A percentile compares a stretch with the other conserved stretches of the same genome.
Evolutionary conservation across 2,329 filamentous ascomycete species (phyloP).

Genomic region (Clonostachys sp.): DNA sequence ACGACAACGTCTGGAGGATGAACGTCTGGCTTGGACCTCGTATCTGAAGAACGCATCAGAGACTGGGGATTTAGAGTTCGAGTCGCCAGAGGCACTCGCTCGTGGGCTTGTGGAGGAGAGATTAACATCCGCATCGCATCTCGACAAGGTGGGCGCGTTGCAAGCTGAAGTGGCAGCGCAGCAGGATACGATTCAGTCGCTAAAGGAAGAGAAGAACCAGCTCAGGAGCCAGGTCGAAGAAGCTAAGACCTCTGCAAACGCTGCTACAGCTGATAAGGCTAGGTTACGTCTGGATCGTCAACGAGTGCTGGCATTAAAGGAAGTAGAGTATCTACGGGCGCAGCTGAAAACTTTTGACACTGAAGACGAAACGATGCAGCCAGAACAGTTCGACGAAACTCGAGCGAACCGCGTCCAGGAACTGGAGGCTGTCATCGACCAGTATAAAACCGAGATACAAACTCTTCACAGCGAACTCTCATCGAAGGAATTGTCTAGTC

Average conservation of each 20-base stretch:
- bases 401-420: slow-evolving; percentile 72
- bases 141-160: slow-evolving; percentile 74
- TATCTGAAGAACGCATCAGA: slow-evolving; percentile 70
- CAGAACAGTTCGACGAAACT: slow-evolving; percentile 71
- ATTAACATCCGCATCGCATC: slow-evolving; percentile 71
- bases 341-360: slow-evolving; percentile 85
- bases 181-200: slow-evolving; percentile 65
- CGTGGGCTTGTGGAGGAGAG: slow-evolving; percentile 79
- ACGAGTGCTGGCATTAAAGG: slow-evolving; percentile 78
- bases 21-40: slow-evolving; percentile 79
- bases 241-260: slow-evolving; percentile 46
- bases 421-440: slow-evolving; percentile 80
- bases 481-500: slow-evolving; percentile 19
- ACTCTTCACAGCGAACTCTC: slow-evolving; percentile 70
- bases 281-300: slow-evolving; percentile 80
- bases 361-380: slow-evolving; percentile 83
- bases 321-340: slow-evolving; percentile 88
- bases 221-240: slow-evolving; percentile 69
- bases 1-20: slow-evolving; percentile 82
- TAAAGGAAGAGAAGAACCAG: slow-evolving; percentile 65
- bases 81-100: slow-evolving; percentile 83
- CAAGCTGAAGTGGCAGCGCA: slow-evolving; percentile 76
- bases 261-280: slow-evolving; percentile 57
- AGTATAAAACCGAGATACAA: slow-evolving; percentile 80
- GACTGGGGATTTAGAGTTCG: slow-evolving; percentile 66